Evolutionary conservation across 495 filamentous ascomycete genomes (phyloP).

Genomic region (Cercophora samala): DNA sequence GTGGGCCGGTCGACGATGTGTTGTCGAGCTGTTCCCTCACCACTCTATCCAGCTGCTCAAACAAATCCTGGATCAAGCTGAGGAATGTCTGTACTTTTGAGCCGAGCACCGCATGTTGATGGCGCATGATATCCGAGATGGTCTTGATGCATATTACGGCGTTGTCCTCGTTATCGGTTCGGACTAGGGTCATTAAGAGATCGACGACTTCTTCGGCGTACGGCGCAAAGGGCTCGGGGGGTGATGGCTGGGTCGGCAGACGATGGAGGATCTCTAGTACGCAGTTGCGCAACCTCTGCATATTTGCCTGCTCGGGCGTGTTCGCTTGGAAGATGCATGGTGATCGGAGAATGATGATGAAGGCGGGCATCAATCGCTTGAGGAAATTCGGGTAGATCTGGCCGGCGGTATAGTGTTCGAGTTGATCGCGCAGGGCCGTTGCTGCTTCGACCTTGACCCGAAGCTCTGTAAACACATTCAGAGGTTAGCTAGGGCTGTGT

Average conservation of each 20-base stretch:
- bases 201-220: slow-evolving; percentile 85
- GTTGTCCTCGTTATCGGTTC: slow-evolving; percentile 96
- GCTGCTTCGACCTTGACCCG: slow-evolving; percentile 73
- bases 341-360: slow-evolving; percentile 78
- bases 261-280: slow-evolving; percentile 93
- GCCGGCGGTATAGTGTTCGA: slow-evolving; percentile 62
- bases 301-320: slow-evolving; percentile 70
- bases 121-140: slow-evolving; percentile 90
- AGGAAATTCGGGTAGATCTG: slow-evolving; percentile 71
- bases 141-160: slow-evolving; percentile 97
- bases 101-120: slow-evolving; percentile 77
- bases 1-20: slow-evolving; percentile 52
- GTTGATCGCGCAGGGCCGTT: slow-evolving; percentile 75
- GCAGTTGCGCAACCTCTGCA: slow-evolving; percentile 82
- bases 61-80: slow-evolving; percentile 90
- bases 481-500: neutral
- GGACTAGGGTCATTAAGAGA: slow-evolving; percentile 80
- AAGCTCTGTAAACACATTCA: slow-evolving; percentile 52
- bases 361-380: slow-evolving; percentile 82
- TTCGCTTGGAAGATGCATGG: slow-evolving; percentile 87
- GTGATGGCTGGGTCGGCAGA: slow-evolving; percentile 64
- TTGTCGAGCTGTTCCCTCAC: slow-evolving; percentile 92
- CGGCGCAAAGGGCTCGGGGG: slow-evolving; percentile 75
- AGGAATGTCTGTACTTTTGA: slow-evolving; percentile 85
- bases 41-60: slow-evolving; percentile 87